phyloP scores from a whole-genome alignment of 805 yeast species.

The Priceomyces haplophilus region DNA sequence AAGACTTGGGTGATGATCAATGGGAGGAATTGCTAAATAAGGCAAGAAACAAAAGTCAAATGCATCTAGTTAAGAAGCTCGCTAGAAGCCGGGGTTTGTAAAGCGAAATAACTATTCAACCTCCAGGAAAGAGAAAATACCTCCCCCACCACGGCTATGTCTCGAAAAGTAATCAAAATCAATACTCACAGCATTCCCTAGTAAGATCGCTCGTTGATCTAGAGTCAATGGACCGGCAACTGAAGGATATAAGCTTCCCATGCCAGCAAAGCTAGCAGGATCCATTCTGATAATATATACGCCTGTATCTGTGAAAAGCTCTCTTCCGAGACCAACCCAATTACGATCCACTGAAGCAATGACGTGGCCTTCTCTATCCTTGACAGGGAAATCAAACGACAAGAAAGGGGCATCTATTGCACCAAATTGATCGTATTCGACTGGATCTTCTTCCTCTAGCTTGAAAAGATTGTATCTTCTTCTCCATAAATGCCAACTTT shows the following conservation, averaged over 20 bases:
- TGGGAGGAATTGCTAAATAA: slow-evolving; percentile 29
- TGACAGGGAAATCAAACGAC: slow-evolving; percentile 81
- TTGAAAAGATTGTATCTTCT: slow-evolving; percentile 79
- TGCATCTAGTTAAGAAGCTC: slow-evolving; percentile 5
- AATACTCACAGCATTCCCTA: slow-evolving; percentile 86
- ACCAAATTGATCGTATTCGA: slow-evolving; percentile 74
- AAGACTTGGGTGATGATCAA: slow-evolving; percentile 32
- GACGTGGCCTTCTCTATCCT: slow-evolving; percentile 53
- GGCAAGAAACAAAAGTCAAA: slow-evolving; percentile 20
- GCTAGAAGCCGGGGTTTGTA: slow-evolving; percentile 1
- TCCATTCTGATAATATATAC: slow-evolving; percentile 86
- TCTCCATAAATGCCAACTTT: slow-evolving; percentile 95
- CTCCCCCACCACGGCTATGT: slow-evolving; percentile 59
- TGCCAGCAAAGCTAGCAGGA: slow-evolving; percentile 59
- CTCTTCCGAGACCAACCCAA: slow-evolving; percentile 94
- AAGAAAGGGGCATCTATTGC: slow-evolving; percentile 82
- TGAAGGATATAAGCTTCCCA: slow-evolving; percentile 49
- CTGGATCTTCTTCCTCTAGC: slow-evolving; percentile 37
- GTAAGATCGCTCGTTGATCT: slow-evolving; percentile 80
- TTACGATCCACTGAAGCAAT: slow-evolving; percentile 83
- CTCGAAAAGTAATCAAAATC: slow-evolving; percentile 98
- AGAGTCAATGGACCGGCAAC: slow-evolving; percentile 57
- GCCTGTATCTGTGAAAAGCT: slow-evolving; percentile 91
- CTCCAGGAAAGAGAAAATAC: not conserved
- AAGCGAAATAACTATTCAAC: not conserved